These are phyloP conservation scores for Phytophthora pinifolia DNA, from an alignment of 352 stramenopile genomes.

Conservation along the genomic window DNA sequence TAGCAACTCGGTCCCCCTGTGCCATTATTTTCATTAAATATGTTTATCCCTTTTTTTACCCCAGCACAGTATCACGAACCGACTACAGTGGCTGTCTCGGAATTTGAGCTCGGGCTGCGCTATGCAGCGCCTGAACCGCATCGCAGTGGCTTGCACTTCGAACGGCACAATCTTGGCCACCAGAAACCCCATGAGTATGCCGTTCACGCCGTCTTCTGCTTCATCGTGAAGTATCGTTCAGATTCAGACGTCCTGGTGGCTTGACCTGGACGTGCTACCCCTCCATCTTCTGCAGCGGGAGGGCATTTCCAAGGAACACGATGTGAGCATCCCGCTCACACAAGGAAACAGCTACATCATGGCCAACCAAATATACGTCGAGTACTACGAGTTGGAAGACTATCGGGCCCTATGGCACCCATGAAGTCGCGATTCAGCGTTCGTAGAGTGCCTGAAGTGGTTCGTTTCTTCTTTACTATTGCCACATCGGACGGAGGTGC, in stretches of 20 bases:
- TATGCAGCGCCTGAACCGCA: constrained; percentile 26
- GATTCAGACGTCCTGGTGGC: no score
- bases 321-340: constrained; percentile 7
- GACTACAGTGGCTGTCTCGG: constrained; percentile 34
- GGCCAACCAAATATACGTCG: no score
- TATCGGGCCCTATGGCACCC: no score
- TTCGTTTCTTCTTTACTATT: no score
- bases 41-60: constrained; percentile 12
- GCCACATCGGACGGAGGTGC: no score
- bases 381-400: no score
- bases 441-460: no score
- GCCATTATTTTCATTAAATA: neutral
- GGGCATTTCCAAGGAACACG: constrained; percentile 19
- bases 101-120: constrained; percentile 26
- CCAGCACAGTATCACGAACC: constrained; percentile 22
- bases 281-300: constrained; percentile 10
- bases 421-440: no score
- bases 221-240: no score
- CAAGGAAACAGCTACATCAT: no score
- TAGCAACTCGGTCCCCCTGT: constrained; percentile 23
- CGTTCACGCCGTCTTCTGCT: constrained; percentile 25
- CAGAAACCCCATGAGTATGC: constrained; percentile 39
- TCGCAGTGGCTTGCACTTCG: constrained; percentile 19
- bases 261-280: constrained; percentile 33
- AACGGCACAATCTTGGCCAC: constrained; percentile 31